Evolutionary conservation across 768 basidiomycete genomes (phyloP).

Genomic region (Rhodotorula graminis): DNA sequence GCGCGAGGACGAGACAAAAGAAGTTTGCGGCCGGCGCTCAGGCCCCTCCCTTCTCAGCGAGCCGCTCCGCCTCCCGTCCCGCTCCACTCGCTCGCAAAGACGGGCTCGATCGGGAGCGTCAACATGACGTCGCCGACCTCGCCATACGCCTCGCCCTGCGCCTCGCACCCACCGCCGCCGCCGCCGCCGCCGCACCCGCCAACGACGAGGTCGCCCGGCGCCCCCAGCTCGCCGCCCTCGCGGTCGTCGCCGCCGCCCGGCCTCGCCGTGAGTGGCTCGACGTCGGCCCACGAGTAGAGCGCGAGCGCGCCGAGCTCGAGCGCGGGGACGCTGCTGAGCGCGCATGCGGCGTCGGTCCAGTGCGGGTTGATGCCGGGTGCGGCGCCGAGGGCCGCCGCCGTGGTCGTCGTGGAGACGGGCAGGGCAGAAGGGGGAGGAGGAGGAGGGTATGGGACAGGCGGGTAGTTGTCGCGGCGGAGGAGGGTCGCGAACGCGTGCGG

Average conservation of each 20-base stretch:
- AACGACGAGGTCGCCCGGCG: not conserved
- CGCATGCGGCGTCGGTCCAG: not conserved
- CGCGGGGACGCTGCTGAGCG: not conserved
- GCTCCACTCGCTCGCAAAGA: not conserved
- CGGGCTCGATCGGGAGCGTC: conserved; percentile 2
- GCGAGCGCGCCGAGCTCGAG: not conserved
- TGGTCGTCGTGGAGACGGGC: too few relatives aligned
- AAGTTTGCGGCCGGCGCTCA: too few relatives aligned
- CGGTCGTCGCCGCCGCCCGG: too few relatives aligned
- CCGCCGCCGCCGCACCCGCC: not conserved
- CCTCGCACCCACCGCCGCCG: too few relatives aligned
- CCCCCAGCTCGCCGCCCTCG: too few relatives aligned
- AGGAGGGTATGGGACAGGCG: conserved; percentile 1
- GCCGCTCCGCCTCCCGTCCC: not conserved
- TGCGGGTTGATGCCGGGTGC: not conserved
- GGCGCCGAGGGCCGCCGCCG: too few relatives aligned
- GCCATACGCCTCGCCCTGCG: not conserved
- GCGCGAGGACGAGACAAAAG: too few relatives aligned
- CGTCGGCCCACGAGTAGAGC: not conserved
- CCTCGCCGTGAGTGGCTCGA: too few relatives aligned
- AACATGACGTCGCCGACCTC: not conserved
- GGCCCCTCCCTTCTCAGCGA: too few relatives aligned
- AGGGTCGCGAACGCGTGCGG: not conserved
- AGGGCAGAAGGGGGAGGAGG: too few relatives aligned
- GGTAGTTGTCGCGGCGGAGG: not conserved